Percentiles rank a stretch among this genome's conserved stretches.
phyloP scores from a whole-genome alignment of 495 filamentous ascomycete genomes.

The Rhizodiscina lignyota region DNA sequence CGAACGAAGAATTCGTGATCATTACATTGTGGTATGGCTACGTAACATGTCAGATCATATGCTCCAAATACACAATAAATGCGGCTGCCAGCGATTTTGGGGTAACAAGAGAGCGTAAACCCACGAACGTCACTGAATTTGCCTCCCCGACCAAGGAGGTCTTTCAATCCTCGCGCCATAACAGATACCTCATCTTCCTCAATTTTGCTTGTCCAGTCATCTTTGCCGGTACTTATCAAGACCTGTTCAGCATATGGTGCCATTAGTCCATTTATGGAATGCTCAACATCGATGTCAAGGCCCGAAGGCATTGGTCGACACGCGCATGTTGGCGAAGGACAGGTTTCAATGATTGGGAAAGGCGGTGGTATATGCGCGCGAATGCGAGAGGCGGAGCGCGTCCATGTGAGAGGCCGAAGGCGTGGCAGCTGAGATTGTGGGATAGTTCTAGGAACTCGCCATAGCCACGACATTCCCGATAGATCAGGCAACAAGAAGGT shows the following conservation, averaged over 20 bases:
- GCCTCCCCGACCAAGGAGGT: conserved; percentile 46
- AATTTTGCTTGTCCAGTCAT: conserved; percentile 63
- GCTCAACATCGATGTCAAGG: conserved; percentile 59
- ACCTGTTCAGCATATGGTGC: conserved; percentile 68
- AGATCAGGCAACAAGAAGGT: too few relatives aligned
- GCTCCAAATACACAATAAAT: background rate
- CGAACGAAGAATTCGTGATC: conserved; percentile 53
- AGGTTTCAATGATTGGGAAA: background rate
- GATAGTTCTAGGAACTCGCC: too few relatives aligned
- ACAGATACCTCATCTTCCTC: conserved; percentile 39
- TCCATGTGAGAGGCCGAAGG: too few relatives aligned
- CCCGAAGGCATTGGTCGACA: conserved; percentile 29
- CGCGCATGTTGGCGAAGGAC: background rate
- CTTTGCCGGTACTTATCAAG: conserved; percentile 59
- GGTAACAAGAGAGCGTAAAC: conserved; percentile 1
- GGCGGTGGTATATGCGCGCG: background rate
- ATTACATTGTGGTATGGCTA: conserved; percentile 71
- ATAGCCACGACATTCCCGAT: too few relatives aligned
- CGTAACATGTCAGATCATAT: conserved; percentile 1
- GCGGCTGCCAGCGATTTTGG: background rate
- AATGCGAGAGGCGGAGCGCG: too few relatives aligned
- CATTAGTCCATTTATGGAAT: conserved; percentile 56
- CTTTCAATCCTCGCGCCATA: conserved; percentile 54
- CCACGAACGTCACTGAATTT: conserved; percentile 51
- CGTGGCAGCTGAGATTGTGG: too few relatives aligned